Base-by-base conservation (phyloP, 257 asterid species). In the Perilla frutescens region DNA sequence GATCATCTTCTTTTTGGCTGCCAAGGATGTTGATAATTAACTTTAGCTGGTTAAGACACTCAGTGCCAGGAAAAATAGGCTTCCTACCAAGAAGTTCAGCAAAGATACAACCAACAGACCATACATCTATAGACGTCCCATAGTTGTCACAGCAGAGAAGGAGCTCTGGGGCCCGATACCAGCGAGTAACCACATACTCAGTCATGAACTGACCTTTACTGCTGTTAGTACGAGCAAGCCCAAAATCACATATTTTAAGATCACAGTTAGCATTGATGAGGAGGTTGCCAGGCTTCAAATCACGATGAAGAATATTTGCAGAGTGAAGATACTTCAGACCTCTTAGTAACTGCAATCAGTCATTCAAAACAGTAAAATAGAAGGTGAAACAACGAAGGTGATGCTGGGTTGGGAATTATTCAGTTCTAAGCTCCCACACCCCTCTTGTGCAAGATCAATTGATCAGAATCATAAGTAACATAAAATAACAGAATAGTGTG, bases 111-210 rank as follows among this genome's bases (percentile, higher is more conserved):
- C 92, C 92, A 2, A 85, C 90, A 2, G 92, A 85, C 92, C 92
- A 87, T 13, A 85, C 84, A 36, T 87, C 92, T 12, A 87, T 87
- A 6, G 92, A 87, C 9, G 90, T 85, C 6, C 90, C 90, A 3
- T 87, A 87, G 72, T 85, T 81, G 77, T 87, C 92, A 47, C 90
- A 85, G 81, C 85, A 85, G 58, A 87, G 92, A 43, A 87, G 92
- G 47, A 87, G 90, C 79, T 87, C 92, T 0, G 92, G 92, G 6
- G 92, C 90, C 9, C 92, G 83, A 15, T 87, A 85, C 92, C 92
- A 87, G 56, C 92, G 89, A 10, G 92, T 85, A 55, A 83, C 92
- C 4, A 87, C 92, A 31, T 85, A 87, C 71, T 85, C 91, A 7
- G 91, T 87, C 92, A 87, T 85, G 82, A 84, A 87, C 76, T 87